Percentiles rank a stretch among this genome's conserved stretches.
Evolutionary conservation across 2,329 filamentous ascomycete species (phyloP).

Genomic region (Dactylella cylindrospora): DNA sequence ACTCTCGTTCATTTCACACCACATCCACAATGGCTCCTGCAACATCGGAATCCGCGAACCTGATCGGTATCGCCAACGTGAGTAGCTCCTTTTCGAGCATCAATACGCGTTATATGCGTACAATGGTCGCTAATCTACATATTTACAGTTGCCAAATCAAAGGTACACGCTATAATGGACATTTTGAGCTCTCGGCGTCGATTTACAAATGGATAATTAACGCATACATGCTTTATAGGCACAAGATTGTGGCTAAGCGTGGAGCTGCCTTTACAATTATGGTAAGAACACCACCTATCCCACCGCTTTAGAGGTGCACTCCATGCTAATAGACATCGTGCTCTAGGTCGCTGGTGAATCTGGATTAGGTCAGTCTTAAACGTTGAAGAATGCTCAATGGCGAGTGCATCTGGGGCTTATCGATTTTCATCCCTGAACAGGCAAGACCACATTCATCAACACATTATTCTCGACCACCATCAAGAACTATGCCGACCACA

Average conservation of each 20-base stretch:
- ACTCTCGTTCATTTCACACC: slow-evolving; percentile 28
- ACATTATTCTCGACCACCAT: slow-evolving; percentile 99
- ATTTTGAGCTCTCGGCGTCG: too few relatives aligned
- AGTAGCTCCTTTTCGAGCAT: slow-evolving; percentile 51
- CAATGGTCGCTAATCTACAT: not conserved
- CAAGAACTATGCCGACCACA: slow-evolving; percentile 99
- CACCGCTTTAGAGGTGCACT: slow-evolving; percentile 21
- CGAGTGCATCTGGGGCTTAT: slow-evolving; percentile 34
- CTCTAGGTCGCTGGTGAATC: slow-evolving; percentile 93
- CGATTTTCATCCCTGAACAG: slow-evolving; percentile 52
- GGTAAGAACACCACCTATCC: slow-evolving; percentile 60
- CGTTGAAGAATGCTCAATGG: slow-evolving; percentile 27
- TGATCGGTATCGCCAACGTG: slow-evolving; percentile 74
- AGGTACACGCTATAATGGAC: slow-evolving; percentile 55
- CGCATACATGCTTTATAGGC: slow-evolving; percentile 53
- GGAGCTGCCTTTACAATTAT: slow-evolving; percentile 99
- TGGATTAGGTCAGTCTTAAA: slow-evolving; percentile 60
- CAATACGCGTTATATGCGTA: not conserved
- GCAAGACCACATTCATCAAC: slow-evolving; percentile 99
- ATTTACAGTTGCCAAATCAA: slow-evolving; percentile 66
- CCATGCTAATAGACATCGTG: slow-evolving; percentile 10
- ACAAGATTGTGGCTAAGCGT: slow-evolving; percentile 76
- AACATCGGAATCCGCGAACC: slow-evolving; percentile 62
- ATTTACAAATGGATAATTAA: too few relatives aligned
- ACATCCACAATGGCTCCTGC: slow-evolving; percentile 58